Percentiles rank a stretch among this genome's conserved stretches.
Evolutionary conservation across 495 filamentous ascomycete genomes (phyloP).

Genomic region (Aspergillus ellipticus): DNA sequence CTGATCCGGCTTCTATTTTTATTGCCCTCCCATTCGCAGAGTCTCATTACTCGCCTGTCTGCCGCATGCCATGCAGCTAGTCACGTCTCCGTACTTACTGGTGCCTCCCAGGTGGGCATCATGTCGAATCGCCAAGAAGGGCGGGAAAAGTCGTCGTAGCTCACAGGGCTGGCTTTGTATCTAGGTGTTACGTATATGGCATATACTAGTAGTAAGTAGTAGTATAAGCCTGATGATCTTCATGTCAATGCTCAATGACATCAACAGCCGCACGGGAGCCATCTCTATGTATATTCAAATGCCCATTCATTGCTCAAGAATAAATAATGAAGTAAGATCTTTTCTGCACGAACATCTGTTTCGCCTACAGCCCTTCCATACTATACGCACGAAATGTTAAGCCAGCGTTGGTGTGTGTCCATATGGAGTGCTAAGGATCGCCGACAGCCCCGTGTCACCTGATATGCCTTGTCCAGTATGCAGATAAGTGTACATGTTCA

Average conservation of each 20-base stretch:
- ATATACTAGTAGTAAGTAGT: too few species aligned
- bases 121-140: neutral
- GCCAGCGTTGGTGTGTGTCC: too few species aligned
- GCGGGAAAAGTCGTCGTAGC: neutral
- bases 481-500: too few species aligned
- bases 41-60: neutral
- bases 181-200: too few species aligned
- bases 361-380: neutral
- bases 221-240: too few species aligned
- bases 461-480: neutral
- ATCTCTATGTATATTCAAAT: too few species aligned
- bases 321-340: too few species aligned
- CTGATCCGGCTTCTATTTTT: neutral
- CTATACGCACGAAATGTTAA: too few species aligned
- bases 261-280: too few species aligned
- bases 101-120: neutral
- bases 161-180: neutral
- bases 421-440: neutral
- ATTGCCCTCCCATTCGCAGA: neutral
- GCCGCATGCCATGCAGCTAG: neutral
- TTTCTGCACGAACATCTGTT: too few species aligned
- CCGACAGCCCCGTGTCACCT: neutral
- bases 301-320: too few species aligned
- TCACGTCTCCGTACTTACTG: neutral
- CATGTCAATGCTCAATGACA: too few species aligned